Evolutionary conservation across 352 stramenopile species (phyloP), one percentile per base, ranked within the genome.

Genomic region (Discostella stelligera): DNA sequence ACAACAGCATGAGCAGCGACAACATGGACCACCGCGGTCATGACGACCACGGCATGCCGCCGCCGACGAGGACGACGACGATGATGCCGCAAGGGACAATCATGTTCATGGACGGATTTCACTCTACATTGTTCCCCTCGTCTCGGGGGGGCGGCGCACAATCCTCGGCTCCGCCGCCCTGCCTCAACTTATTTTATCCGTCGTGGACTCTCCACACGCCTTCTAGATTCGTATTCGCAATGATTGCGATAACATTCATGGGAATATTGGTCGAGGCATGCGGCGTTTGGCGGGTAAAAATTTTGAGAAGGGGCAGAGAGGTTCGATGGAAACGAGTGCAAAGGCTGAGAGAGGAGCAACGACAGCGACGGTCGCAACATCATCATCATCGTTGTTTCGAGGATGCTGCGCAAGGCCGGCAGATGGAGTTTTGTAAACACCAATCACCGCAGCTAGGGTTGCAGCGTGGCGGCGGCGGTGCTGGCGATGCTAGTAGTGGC

Each of bases 61-160:
- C n/a, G n/a, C n/a, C n/a, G n/a, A n/a, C n/a, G n/a, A n/a, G n/a
- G n/a, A n/a, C n/a, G n/a, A n/a, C n/a, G 61, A 53, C 46, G 27
- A 64, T 49, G 27, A 70, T 70, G 60, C 37, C 46, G 21, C 13
- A 27, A 39, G 73, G 73, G 20, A 81, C 66, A 25, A 73, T 76
- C 16, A 81, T 81, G 74, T 81, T 69, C 67, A 81, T 81, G 74
- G 74, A 81, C 46, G 74, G 74, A 27, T 81, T 81, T 18, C 74
- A 66, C 54, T 81, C 66, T 14, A 60, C 66, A n/a, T 61, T 81
- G n/a, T 81, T 81, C 50, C 65, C 54, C 41, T 48, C 58, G 0
- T 52, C 46, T 55, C 41, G 46, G 23, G 11, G n/a, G n/a, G n/a
- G n/a, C n/a, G n/a, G n/a, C n/a, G n/a, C n/a, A n/a, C n/a, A n/a